These are phyloP conservation scores for Fusarium circinatum DNA, from an alignment of 2,329 filamentous ascomycete genomes.

Conservation along the genomic window DNA sequence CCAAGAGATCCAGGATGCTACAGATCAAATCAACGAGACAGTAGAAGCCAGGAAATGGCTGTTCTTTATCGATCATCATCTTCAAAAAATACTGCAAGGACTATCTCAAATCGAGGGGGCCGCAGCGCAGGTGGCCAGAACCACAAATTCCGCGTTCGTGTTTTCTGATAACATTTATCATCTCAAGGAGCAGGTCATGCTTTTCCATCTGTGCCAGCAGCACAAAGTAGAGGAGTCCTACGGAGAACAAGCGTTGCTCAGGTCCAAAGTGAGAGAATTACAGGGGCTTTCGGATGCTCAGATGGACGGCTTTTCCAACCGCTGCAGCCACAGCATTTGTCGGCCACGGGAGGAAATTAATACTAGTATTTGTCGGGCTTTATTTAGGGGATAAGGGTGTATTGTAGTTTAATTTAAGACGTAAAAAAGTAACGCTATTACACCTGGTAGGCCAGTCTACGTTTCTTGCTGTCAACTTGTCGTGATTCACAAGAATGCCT, in stretches of 20 bases:
- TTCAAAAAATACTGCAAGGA: neutral
- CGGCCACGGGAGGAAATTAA: neutral
- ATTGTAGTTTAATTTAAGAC: accelerated
- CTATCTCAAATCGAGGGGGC: neutral
- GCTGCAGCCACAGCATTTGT: neutral
- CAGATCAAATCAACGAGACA: neutral
- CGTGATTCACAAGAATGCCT: neutral
- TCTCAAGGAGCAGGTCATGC: neutral
- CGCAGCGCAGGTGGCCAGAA: neutral
- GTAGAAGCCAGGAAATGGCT: neutral
- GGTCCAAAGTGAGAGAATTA: neutral
- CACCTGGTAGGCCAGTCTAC: neutral
- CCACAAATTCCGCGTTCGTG: neutral
- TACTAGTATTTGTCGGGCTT: neutral
- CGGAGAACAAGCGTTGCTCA: neutral
- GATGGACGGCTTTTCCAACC: neutral
- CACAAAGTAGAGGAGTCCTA: neutral
- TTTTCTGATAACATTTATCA: neutral
- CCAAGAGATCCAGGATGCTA: neutral
- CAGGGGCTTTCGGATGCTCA: neutral
- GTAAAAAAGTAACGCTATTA: neutral
- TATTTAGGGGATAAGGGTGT: neutral
- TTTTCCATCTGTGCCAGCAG: neutral
- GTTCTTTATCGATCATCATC: neutral
- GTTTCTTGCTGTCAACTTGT: neutral